Base-by-base conservation (phyloP, 1,284 basidiomycete species). In the Ceratorhiza oryzae-sativae region DNA sequence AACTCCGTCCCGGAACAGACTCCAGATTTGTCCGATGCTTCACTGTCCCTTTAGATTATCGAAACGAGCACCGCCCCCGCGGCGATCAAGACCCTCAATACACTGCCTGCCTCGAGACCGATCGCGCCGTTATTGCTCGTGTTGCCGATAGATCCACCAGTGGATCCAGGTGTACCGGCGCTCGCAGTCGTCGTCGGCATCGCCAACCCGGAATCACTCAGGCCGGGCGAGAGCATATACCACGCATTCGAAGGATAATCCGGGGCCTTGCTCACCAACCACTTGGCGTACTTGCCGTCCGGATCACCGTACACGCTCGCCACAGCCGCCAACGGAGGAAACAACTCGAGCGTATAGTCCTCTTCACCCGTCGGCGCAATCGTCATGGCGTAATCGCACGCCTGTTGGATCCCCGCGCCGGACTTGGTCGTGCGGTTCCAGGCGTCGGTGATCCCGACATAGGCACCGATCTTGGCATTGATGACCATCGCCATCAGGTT, bases 361-460 rank as follows among this genome's bases (percentile, higher is more conserved):
- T 68, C 63, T 55, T 68, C 63, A 27, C 63, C 63, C 15, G 72
- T 56, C 0, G 82, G 79, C 63, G 83, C 76, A 12, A 82, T 73
- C 1, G 80, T 81, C 81, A 89, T 85, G 9, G 86, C 82, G 74
- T 82, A 89, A 78, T 89, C 84, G 68, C 87, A 80, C 12, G 87
- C 87, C 42, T 80, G 81, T 76, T 87, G 80, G 78, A 90, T 88
- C 20, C 83, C 88, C 0, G 83, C 81, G 25, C 86, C 86, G 13
- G 79, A 76, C 18, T 75, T 79, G 25, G 86, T 84, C 23, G 82
- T 84, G 56, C 81, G 80, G 68, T 84, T 83, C 85, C 87, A 89
- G 27, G 81, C 80, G 63, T 80, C 78, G 12, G 63, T 42, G 42
- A 83, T 80, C 20, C 80, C 81, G 27, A 87, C 85, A 76, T 86